These are phyloP conservation scores for Trametes polyzona DNA, from an alignment of 1,284 basidiomycete species.

Conservation along the genomic window DNA sequence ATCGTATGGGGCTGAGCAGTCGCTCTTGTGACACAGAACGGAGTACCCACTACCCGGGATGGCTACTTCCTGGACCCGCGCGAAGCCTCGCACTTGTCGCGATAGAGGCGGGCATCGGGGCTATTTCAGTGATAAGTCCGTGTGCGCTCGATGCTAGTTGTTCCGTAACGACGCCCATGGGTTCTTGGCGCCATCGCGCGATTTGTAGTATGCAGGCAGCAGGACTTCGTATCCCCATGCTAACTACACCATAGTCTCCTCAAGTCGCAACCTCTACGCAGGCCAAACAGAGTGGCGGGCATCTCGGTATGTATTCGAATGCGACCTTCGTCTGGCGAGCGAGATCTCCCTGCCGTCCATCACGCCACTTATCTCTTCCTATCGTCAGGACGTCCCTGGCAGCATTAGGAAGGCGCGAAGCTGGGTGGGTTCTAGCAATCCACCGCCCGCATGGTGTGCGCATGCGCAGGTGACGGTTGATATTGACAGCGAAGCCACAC, in stretches of 20 bases:
- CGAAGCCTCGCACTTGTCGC: too few species aligned
- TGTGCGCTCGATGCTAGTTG: neutral
- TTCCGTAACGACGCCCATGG: neutral
- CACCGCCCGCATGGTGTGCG: neutral
- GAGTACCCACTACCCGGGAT: too few species aligned
- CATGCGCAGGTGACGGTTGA: conserved; percentile 7
- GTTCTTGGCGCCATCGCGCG: neutral
- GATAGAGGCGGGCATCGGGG: too few species aligned
- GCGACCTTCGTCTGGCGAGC: too few species aligned
- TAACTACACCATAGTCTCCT: too few species aligned
- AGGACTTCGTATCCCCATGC: neutral
- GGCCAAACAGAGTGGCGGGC: too few species aligned
- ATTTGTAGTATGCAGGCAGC: neutral
- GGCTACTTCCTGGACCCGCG: too few species aligned
- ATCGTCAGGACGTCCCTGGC: conserved; percentile 1
- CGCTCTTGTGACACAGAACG: too few species aligned
- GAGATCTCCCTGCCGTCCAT: neutral
- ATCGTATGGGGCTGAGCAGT: too few species aligned
- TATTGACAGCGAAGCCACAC: conserved; percentile 7
- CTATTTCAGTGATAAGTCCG: too few species aligned
- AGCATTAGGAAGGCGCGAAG: neutral
- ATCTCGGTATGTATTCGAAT: too few species aligned
- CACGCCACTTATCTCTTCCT: conserved; percentile 1
- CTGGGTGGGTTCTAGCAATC: neutral
- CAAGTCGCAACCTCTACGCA: too few species aligned